These are phyloP conservation scores for Fusarium verrucosum DNA, from an alignment of 2,329 filamentous ascomycete genomes.

Conservation along the genomic window DNA sequence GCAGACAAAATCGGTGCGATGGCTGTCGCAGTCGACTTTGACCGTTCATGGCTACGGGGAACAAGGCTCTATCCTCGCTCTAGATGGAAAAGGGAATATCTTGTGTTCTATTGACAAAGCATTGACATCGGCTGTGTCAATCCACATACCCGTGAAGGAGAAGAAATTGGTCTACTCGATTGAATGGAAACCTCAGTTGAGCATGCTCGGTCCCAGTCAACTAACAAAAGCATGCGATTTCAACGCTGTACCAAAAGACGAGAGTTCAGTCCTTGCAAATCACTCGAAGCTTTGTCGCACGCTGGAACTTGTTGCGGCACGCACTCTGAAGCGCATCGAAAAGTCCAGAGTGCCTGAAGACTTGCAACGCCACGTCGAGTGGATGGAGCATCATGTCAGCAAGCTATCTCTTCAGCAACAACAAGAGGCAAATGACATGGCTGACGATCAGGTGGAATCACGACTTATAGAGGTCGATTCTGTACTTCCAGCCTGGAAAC, in stretches of 20 bases:
- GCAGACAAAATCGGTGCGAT: neutral
- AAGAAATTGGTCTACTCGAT: conserved; percentile 1
- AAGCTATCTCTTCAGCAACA: neutral
- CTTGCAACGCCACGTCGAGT: neutral
- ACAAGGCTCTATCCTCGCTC: neutral
- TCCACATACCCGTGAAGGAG: neutral
- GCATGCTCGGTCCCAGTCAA: neutral
- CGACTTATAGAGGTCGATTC: neutral
- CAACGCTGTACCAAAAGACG: neutral
- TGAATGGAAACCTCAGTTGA: conserved; percentile 5
- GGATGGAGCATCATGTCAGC: conserved; percentile 11
- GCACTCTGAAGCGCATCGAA: neutral
- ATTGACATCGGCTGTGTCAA: neutral
- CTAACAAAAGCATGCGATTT: neutral
- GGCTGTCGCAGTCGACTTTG: neutral
- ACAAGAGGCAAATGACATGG: neutral
- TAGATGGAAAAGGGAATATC: neutral
- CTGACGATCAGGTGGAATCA: neutral
- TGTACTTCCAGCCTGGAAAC: conserved; percentile 3
- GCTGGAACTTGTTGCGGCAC: neutral
- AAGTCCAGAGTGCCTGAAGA: neutral
- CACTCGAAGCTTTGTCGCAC: neutral
- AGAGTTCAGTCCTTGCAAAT: neutral
- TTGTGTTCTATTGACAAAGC: neutral
- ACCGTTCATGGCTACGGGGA: neutral